Percentiles rank a stretch among this genome's conserved stretches.
These are phyloP conservation scores for Dothideomycetes sp. DNA, from an alignment of 2,329 filamentous ascomycete species.

Conservation along the genomic window DNA sequence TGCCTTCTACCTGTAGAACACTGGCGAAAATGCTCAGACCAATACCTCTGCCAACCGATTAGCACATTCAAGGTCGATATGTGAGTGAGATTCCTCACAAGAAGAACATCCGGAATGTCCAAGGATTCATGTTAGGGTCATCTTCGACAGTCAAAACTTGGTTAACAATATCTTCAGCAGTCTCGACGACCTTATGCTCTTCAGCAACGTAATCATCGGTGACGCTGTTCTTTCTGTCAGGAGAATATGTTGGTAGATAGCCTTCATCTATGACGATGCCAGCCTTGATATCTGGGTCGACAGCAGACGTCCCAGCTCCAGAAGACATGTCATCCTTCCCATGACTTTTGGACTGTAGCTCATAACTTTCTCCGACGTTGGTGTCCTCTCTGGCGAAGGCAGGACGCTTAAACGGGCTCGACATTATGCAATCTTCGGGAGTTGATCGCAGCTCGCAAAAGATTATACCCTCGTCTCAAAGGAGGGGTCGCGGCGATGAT, in stretches of 20 bases:
- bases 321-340: conserved; percentile 6
- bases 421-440: no score
- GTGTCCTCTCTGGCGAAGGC: conserved; percentile 13
- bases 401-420: conserved; percentile 9
- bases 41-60: conserved; percentile 12
- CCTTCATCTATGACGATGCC: conserved; percentile 7
- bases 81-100: no score
- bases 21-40: conserved; percentile 22
- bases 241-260: background rate
- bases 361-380: conserved; percentile 5
- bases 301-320: conserved; percentile 2
- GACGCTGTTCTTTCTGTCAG: conserved; percentile 5
- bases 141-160: conserved; percentile 30
- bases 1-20: no score
- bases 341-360: background rate
- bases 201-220: conserved; percentile 10
- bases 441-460: no score
- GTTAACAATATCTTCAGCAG: conserved; percentile 26
- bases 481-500: no score
- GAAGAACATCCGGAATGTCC: conserved; percentile 33
- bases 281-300: background rate
- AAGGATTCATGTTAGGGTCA: conserved; percentile 28
- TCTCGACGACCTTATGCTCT: conserved; percentile 15
- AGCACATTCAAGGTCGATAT: no score
- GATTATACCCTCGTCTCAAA: no score